Base-by-base conservation (phyloP, 1,284 basidiomycete genomes). In the Cryptococcus sp. region DNA sequence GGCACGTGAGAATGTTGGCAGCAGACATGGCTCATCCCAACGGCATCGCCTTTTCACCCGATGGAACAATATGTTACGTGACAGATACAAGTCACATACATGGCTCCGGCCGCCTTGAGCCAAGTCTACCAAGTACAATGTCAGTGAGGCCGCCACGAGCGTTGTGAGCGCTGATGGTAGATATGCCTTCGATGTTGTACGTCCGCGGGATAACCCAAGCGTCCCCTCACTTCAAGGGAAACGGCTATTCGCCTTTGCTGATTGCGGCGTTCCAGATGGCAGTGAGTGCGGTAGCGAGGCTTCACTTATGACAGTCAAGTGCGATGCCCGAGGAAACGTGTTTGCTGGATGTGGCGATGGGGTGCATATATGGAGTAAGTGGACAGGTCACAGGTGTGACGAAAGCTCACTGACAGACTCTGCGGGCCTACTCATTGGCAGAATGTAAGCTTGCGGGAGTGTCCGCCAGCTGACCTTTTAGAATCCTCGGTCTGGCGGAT, bases 1-100 rank as follows among this genome's bases (percentile, higher is more conserved):
- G 84, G 14, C 72, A 77, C 16, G 79, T 88, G 2, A 80, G 81
- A 10, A 83, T 84, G 3, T 82, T 87, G 2, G 85, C 86, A 0
- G 84, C 86, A 54, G 82, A 81, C 22, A 83, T 87, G 60, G 25
- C 56, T 7, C 65, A 68, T 47, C 71, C 67, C 0, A 74, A 74
- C 47, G 72, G 65, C 1, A 64, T 66, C 42, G 32, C 19, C 19
- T 63, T 59, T 43, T 40, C 43, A n/a, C 57, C 53, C 4, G 46
- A 53, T 11, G 50, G 57, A 14, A 34, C 21, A 34, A 43, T 32
- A 2, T 54, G 52, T 39, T 63, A 56, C 47, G 45, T 70, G 28
- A 64, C 68, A 2, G 67, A 64, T 49, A 66, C 64, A 13, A 57
- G 54, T 45, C 50, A 55, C 45, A 60, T 64, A 28, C 46, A 52